These are phyloP conservation scores for Sclerotinia minor DNA, from an alignment of 2,329 filamentous ascomycete genomes.

Conservation along the genomic window DNA sequence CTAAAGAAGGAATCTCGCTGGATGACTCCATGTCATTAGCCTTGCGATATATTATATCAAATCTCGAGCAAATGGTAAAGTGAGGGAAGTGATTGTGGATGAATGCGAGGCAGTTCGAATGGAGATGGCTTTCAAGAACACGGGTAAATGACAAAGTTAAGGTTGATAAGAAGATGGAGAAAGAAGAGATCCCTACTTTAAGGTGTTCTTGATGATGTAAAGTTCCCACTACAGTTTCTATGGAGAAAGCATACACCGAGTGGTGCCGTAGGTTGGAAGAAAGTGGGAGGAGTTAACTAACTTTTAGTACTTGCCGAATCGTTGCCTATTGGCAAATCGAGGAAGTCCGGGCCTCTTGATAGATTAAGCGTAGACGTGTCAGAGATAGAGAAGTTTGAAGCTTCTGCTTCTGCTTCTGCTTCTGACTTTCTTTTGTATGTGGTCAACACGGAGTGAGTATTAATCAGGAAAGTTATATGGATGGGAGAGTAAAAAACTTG, in stretches of 20 bases:
- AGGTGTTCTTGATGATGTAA: slow-evolving; percentile 6
- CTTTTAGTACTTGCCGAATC: neutral
- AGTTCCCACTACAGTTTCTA: neutral
- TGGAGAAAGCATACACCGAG: slow-evolving; percentile 12
- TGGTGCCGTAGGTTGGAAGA: neutral
- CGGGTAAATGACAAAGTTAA: slow-evolving; percentile 10
- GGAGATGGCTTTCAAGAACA: slow-evolving; percentile 3
- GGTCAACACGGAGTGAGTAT: too few species aligned
- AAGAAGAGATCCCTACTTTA: slow-evolving; percentile 2
- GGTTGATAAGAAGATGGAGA: neutral
- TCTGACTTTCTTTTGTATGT: neutral
- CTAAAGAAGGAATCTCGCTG: slow-evolving; percentile 33
- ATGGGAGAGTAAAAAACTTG: neutral
- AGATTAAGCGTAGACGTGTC: neutral
- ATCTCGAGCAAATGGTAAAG: neutral
- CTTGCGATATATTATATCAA: slow-evolving; percentile 26
- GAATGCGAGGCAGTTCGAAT: slow-evolving; percentile 7
- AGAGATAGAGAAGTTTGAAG: neutral
- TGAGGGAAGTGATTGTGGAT: slow-evolving; percentile 4
- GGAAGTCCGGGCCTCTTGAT: slow-evolving; percentile 3
- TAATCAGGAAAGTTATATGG: neutral
- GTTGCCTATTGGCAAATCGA: slow-evolving; percentile 14
- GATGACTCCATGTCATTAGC: slow-evolving; percentile 41
- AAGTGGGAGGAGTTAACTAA: slow-evolving; percentile 9
- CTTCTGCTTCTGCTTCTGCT: neutral